Conservation (phyloP, 345 rosid genomes). For the Eutrema japonicum region DNA sequence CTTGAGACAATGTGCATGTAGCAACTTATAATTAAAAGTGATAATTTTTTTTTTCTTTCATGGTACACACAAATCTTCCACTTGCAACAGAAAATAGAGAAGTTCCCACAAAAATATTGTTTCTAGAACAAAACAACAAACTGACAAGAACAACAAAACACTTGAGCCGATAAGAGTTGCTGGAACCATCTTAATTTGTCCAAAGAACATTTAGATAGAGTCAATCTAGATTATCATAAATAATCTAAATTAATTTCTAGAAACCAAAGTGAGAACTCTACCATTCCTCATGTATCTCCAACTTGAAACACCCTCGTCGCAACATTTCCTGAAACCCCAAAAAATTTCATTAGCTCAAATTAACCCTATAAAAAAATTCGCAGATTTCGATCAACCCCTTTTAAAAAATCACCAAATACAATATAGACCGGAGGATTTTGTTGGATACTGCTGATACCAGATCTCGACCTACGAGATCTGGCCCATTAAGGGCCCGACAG, state of each 20-base stretch:
- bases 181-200: conserved; percentile 19
- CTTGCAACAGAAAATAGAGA: background rate
- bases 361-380: background rate
- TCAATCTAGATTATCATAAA: conserved; percentile 35
- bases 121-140: conserved; percentile 16
- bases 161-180: conserved; percentile 16
- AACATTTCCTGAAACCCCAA: conserved; percentile 30
- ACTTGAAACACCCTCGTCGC: conserved; percentile 24
- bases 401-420: too few relatives aligned
- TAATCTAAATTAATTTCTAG: conserved; percentile 30
- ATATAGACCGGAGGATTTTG: too few relatives aligned
- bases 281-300: conserved; percentile 19
- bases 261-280: conserved; percentile 23
- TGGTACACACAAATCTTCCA: conserved; percentile 20
- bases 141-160: conserved; percentile 26
- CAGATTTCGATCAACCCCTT: background rate
- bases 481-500: too few relatives aligned
- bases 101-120: background rate
- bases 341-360: background rate
- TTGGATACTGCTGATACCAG: too few relatives aligned
- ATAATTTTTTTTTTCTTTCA: too few relatives aligned
- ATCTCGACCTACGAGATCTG: too few relatives aligned
- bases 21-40: background rate
- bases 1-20: background rate
- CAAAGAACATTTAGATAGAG: conserved; percentile 30